phyloP scores from a whole-genome alignment of 306 rosid genomes.

The Comarum palustre region DNA sequence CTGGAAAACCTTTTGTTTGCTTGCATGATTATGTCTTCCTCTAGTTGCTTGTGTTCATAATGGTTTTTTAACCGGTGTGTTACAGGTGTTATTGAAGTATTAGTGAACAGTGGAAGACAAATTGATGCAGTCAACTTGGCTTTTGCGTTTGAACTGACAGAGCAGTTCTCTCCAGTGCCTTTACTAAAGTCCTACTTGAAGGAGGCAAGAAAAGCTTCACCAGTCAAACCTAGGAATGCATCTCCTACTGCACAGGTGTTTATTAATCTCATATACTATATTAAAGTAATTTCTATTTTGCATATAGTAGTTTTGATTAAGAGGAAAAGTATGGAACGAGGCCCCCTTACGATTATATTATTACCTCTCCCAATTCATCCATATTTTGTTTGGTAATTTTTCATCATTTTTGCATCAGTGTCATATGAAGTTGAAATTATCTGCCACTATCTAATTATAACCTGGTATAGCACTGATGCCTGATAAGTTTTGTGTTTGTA shows the following conservation, averaged over 20 bases:
- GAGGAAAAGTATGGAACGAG: not conserved
- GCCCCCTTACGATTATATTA: not conserved
- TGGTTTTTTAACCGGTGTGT: conserved; percentile 11
- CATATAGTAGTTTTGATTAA: not conserved
- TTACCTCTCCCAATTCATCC: not conserved
- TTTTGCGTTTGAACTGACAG: conserved; percentile 78
- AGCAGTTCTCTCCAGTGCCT: conserved; percentile 72
- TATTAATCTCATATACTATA: not conserved
- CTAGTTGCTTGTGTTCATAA: conserved; percentile 8
- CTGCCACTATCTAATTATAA: not conserved
- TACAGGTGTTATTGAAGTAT: conserved; percentile 80
- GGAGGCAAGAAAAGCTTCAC: conserved; percentile 82
- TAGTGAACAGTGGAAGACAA: conserved; percentile 85
- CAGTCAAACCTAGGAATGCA: conserved; percentile 65
- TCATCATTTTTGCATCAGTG: not conserved
- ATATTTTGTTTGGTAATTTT: not conserved
- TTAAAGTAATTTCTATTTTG: not conserved
- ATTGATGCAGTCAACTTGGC: conserved; percentile 96
- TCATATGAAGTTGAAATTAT: not conserved
- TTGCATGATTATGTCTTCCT: not conserved
- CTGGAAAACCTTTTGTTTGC: not conserved
- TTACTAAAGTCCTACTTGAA: conserved; percentile 81
- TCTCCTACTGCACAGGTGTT: conserved; percentile 79
- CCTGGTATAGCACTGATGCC: conserved; percentile 4
- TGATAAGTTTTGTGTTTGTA: not conserved